Conservation (phyloP, 208 protist genomes). For the Leishmania gerbilli region DNA sequence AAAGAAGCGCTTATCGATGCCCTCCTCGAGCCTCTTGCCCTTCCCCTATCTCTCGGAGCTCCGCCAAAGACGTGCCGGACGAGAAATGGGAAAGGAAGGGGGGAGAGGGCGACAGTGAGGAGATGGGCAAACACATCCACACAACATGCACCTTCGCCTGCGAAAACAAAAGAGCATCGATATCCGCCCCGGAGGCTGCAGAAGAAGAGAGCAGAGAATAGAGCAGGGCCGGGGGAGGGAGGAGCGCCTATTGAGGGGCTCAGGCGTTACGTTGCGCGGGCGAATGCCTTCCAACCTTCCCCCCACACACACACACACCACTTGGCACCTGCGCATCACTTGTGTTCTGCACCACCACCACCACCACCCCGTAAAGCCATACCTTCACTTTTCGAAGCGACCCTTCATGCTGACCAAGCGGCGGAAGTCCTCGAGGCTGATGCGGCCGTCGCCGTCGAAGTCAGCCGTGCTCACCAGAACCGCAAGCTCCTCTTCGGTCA, state of each 20-base stretch:
- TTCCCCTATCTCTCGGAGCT: neutral
- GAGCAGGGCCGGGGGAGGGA: neutral
- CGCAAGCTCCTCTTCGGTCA: slow-evolving; percentile 83
- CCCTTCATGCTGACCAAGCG: slow-evolving; percentile 81
- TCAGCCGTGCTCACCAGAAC: slow-evolving; percentile 92
- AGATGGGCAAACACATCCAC: neutral
- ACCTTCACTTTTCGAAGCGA: slow-evolving; percentile 35
- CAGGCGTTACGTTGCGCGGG: neutral
- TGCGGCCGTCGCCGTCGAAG: slow-evolving; percentile 92
- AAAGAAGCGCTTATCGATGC: neutral
- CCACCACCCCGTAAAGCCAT: neutral
- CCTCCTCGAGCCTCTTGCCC: neutral
- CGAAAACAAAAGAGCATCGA: neutral
- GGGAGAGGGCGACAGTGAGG: neutral
- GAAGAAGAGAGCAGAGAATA: slow-evolving; percentile 22
- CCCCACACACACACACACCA: neutral
- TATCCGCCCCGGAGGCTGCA: neutral
- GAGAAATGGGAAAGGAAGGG: neutral
- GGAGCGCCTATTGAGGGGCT: neutral
- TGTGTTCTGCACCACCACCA: neutral
- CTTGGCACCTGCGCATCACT: neutral
- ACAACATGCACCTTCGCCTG: neutral
- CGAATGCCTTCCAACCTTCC: neutral
- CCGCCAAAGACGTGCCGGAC: neutral
- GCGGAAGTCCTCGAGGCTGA: slow-evolving; percentile 91